A percentile compares a stretch with the other conserved stretches of the same genome.
These are phyloP conservation scores for Eragrostis curvula DNA, from an alignment of 176 grass and related monocot species.

Conservation along the genomic window DNA sequence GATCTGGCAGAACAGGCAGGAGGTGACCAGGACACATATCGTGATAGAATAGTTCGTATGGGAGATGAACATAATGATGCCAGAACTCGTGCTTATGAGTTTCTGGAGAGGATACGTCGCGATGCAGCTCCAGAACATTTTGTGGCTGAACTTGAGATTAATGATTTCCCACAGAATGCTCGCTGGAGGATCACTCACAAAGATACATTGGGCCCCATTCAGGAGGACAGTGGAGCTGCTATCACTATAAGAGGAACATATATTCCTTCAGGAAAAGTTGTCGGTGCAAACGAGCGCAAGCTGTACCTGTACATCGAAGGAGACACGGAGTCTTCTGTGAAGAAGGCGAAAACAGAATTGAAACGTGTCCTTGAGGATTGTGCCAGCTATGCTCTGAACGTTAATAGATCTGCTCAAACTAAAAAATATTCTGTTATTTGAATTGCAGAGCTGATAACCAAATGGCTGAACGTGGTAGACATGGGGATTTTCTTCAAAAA, in stretches of 20 bases:
- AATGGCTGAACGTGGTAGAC: not conserved
- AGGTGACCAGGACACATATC: slow-evolving; percentile 19
- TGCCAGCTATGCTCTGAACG: slow-evolving; percentile 72
- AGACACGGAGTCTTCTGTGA: slow-evolving; percentile 80
- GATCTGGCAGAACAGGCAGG: slow-evolving; percentile 60
- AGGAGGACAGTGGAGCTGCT: slow-evolving; percentile 85
- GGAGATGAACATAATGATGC: slow-evolving; percentile 49
- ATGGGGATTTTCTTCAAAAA: not conserved
- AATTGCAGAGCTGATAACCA: slow-evolving; percentile 24
- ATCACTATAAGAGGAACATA: slow-evolving; percentile 86
- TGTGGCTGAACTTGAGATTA: slow-evolving; percentile 96
- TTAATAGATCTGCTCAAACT: slow-evolving; percentile 81
- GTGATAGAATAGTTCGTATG: slow-evolving; percentile 51
- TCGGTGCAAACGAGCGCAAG: slow-evolving; percentile 84
- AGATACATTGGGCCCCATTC: slow-evolving; percentile 88
- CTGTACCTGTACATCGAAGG: slow-evolving; percentile 94
- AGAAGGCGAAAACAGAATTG: slow-evolving; percentile 94
- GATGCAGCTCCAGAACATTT: slow-evolving; percentile 90
- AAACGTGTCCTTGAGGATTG: slow-evolving; percentile 91
- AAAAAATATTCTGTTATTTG: slow-evolving; percentile 97
- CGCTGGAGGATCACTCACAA: slow-evolving; percentile 97
- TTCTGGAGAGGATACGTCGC: slow-evolving; percentile 88
- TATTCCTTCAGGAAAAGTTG: slow-evolving; percentile 80
- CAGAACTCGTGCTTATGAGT: slow-evolving; percentile 59
- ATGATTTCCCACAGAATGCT: slow-evolving; percentile 94